These are phyloP conservation scores for Cladophialophora immunda DNA, from an alignment of 2,329 filamentous ascomycete species.

Conservation along the genomic window DNA sequence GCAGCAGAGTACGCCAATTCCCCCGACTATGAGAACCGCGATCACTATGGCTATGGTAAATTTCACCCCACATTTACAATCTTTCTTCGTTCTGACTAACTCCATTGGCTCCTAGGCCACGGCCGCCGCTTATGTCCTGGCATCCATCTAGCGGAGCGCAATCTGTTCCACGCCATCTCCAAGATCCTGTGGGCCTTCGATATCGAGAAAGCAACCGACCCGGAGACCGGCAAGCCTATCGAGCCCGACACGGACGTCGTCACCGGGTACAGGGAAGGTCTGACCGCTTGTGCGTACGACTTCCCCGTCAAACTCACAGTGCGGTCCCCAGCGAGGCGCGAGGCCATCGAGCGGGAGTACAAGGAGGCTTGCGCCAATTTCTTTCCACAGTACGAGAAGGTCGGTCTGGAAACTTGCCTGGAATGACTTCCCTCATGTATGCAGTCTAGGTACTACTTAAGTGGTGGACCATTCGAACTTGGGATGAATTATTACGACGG, in stretches of 20 bases:
- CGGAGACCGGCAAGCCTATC: constrained; percentile 30
- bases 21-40: constrained; percentile 48
- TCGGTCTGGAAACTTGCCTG: too few relatives aligned
- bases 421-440: too few relatives aligned
- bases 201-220: constrained; percentile 38
- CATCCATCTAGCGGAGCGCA: constrained; percentile 46
- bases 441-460: too few relatives aligned
- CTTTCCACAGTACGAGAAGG: constrained; percentile 38
- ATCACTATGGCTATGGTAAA: constrained; percentile 43
- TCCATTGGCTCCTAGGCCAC: constrained; percentile 36
- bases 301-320: constrained; percentile 45
- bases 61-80: too few relatives aligned
- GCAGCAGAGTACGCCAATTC: constrained; percentile 50
- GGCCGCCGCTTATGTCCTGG: constrained; percentile 47
- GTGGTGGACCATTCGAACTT: too few relatives aligned
- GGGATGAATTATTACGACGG: too few relatives aligned
- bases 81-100: too few relatives aligned
- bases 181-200: constrained; percentile 46
- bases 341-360: constrained; percentile 46
- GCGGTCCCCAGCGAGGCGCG: constrained; percentile 43
- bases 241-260: constrained; percentile 49
- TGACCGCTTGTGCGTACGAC: constrained; percentile 46
- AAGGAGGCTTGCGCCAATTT: constrained; percentile 40
- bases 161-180: constrained; percentile 42
- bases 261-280: constrained; percentile 48